These are phyloP conservation scores for Pleurotus citrinopileatus DNA, from an alignment of 768 basidiomycete genomes.

Conservation along the genomic window DNA sequence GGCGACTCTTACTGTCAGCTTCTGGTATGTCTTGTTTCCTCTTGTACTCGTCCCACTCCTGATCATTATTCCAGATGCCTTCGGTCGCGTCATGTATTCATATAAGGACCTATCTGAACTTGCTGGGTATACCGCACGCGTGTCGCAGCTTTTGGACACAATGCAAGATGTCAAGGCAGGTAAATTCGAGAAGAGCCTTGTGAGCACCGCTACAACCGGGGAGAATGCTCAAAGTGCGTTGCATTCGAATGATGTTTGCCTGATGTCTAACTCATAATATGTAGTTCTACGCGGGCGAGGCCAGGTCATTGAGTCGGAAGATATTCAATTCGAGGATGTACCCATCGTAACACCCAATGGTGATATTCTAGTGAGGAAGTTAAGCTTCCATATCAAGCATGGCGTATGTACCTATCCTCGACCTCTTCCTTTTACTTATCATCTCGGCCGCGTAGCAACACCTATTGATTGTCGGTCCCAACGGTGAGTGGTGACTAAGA, in stretches of 20 bases:
- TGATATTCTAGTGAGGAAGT: slow-evolving; percentile 78
- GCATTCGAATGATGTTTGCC: not conserved
- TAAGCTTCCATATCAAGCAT: slow-evolving; percentile 88
- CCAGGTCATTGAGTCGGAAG: slow-evolving; percentile 76
- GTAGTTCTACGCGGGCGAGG: slow-evolving; percentile 80
- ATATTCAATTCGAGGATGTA: slow-evolving; percentile 89
- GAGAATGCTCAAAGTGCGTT: slow-evolving; percentile 75
- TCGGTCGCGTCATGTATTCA: slow-evolving; percentile 94
- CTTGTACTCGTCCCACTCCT: slow-evolving; percentile 1
- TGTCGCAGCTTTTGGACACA: slow-evolving; percentile 84
- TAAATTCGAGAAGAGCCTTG: slow-evolving; percentile 84
- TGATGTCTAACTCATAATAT: not conserved
- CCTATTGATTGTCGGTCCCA: slow-evolving; percentile 90
- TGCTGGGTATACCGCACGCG: slow-evolving; percentile 92
- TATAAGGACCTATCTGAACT: slow-evolving; percentile 97
- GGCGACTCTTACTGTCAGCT: slow-evolving; percentile 83
- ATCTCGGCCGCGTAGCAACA: slow-evolving; percentile 63
- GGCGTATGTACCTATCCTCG: slow-evolving; percentile 50
- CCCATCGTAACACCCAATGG: slow-evolving; percentile 97
- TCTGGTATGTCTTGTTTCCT: slow-evolving; percentile 49
- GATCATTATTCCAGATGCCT: slow-evolving; percentile 59
- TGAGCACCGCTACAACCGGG: slow-evolving; percentile 68
- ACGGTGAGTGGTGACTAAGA: slow-evolving; percentile 72
- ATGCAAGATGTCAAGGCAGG: slow-evolving; percentile 85
- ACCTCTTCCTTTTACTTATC: not conserved